Conservation (phyloP, 345 rosid genomes). For the Limnanthes douglasii region DNA sequence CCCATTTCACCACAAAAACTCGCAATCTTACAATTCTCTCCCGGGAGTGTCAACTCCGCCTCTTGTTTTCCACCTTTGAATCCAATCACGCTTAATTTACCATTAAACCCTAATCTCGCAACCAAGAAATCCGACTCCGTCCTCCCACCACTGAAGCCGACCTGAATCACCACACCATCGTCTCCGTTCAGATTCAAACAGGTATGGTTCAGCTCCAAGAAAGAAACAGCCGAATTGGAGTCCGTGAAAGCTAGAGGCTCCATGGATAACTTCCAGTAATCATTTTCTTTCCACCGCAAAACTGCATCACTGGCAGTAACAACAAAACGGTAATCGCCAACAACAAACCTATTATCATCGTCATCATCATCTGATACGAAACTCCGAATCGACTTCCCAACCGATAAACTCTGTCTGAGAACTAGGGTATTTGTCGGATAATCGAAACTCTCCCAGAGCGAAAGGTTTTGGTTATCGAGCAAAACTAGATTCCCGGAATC, state of each 20-base stretch:
- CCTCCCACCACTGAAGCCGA: no score
- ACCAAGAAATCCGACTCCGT: no score
- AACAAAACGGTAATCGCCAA: constrained; percentile 4
- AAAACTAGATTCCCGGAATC: constrained; percentile 14
- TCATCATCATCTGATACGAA: background rate
- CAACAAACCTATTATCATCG: no score
- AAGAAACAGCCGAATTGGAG: background rate
- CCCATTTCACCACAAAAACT: constrained; percentile 32
- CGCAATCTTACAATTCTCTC: constrained; percentile 20
- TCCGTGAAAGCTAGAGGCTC: background rate
- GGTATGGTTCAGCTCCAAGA: no score
- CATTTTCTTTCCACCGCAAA: constrained; percentile 8
- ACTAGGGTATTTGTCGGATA: constrained; percentile 12
- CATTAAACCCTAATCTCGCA: no score
- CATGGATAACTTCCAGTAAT: constrained; percentile 11
- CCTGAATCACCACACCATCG: no score
- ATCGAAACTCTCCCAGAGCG: constrained; percentile 13
- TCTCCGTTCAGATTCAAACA: no score
- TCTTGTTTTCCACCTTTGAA: no score
- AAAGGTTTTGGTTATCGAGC: constrained; percentile 3
- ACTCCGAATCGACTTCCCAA: constrained; percentile 1
- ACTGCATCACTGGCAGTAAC: constrained; percentile 9
- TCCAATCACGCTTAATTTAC: no score
- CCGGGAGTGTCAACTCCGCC: no score
- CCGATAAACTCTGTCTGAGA: constrained; percentile 5